Percentiles rank a stretch among this genome's conserved stretches.
Evolutionary conservation across 768 basidiomycete species (phyloP).

Genomic region (Rubroboletus pulcherrimus): DNA sequence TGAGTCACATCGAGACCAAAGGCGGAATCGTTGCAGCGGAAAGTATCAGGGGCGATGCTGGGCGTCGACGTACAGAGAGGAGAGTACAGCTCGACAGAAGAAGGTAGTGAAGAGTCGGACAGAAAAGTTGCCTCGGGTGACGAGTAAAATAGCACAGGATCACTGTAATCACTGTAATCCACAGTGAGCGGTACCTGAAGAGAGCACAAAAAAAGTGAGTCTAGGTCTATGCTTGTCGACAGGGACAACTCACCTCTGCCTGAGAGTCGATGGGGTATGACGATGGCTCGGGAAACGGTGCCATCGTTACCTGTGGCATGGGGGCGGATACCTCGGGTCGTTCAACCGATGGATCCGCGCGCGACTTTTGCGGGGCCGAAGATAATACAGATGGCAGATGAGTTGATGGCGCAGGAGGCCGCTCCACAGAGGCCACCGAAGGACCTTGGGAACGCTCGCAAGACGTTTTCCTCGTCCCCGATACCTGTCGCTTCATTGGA

Average conservation of each 20-base stretch:
- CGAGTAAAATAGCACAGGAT: neutral
- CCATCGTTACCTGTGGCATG: neutral
- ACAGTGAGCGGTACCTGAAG: neutral
- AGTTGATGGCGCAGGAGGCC: neutral
- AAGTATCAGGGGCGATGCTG: constrained; percentile 1
- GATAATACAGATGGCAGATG: constrained; percentile 18
- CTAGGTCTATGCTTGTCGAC: neutral
- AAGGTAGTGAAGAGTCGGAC: neutral
- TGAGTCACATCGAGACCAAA: constrained; percentile 3
- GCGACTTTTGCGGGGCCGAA: neutral
- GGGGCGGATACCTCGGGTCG: neutral
- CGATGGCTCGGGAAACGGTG: neutral
- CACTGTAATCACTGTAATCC: constrained; percentile 3
- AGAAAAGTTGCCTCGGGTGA: neutral
- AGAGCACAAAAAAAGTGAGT: neutral
- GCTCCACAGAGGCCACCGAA: constrained; percentile 1
- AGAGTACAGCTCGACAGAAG: neutral
- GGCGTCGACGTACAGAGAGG: neutral
- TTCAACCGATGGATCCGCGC: constrained; percentile 3
- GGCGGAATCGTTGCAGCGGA: neutral
- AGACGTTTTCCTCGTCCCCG: constrained; percentile 15
- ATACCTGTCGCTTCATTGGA: constrained; percentile 43
- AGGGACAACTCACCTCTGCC: constrained; percentile 9
- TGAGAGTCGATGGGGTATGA: neutral
- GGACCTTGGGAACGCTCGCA: constrained; percentile 11